These are phyloP conservation scores for Aurantiochytrium sp. DNA, from an alignment of 108 stramenopile genomes.

Conservation along the genomic window DNA sequence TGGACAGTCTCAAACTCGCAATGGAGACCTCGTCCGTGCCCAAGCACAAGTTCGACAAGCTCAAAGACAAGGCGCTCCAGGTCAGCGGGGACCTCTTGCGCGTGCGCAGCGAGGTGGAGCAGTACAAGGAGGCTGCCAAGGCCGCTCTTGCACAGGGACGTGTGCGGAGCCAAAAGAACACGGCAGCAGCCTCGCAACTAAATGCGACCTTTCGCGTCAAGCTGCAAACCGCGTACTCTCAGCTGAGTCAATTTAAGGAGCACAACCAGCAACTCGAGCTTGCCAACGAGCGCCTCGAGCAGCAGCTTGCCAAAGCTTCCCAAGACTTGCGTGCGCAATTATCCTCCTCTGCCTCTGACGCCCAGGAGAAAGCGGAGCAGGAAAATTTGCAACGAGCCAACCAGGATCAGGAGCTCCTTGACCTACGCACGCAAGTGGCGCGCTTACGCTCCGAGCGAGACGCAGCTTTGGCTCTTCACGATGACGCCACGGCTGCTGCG, in stretches of 20 bases:
- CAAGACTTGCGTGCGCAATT: neutral
- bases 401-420: neutral
- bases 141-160: neutral
- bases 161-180: neutral
- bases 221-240: neutral
- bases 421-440: neutral
- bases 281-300: neutral
- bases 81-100: neutral
- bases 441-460: neutral
- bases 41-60: neutral
- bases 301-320: neutral
- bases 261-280: neutral
- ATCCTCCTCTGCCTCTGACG: too few species aligned
- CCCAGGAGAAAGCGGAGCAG: too few species aligned
- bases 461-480: neutral
- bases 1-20: neutral
- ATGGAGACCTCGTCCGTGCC: neutral
- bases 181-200: neutral
- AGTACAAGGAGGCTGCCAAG: neutral
- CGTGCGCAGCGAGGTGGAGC: neutral
- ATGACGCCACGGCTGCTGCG: neutral
- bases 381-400: too few species aligned
- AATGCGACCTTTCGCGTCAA: neutral
- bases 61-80: neutral
- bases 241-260: neutral